These are phyloP conservation scores for Neurospora discreta DNA, from an alignment of 495 filamentous ascomycete genomes.

Conservation along the genomic window DNA sequence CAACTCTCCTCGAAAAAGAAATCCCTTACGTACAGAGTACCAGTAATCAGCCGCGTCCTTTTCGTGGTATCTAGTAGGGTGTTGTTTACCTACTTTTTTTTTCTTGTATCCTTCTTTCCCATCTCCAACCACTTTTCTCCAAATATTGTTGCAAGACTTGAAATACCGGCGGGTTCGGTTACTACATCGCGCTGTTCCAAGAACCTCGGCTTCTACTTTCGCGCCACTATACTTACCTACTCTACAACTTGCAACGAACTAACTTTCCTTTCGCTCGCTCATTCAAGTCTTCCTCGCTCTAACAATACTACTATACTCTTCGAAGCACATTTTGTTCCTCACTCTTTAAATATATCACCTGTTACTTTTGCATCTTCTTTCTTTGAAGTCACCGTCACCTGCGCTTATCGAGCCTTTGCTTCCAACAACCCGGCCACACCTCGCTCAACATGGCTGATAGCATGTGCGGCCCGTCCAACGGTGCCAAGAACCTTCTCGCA, in stretches of 20 bases:
- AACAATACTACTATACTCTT: slow-evolving; percentile 1
- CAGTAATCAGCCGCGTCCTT: not conserved
- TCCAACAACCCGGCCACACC: slow-evolving; percentile 10
- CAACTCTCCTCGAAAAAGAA: not conserved
- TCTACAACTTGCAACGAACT: not conserved
- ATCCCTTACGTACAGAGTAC: not conserved
- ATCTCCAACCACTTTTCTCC: not conserved
- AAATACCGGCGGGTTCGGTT: not conserved
- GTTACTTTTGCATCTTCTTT: not conserved
- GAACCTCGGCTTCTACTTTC: not conserved
- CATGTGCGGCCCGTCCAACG: slow-evolving; percentile 83
- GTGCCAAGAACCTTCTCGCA: slow-evolving; percentile 73
- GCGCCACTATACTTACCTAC: not conserved
- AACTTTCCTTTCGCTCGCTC: not conserved
- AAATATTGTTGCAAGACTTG: not conserved
- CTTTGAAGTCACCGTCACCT: not conserved
- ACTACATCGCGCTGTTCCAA: not conserved
- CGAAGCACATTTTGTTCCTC: not conserved
- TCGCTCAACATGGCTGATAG: slow-evolving; percentile 55
- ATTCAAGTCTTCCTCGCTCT: not conserved
- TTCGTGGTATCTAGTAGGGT: not conserved
- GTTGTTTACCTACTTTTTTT: not conserved
- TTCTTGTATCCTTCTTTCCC: not conserved
- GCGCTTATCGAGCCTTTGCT: not conserved
- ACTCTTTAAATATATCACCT: not conserved